Base-by-base conservation (phyloP, 805 yeast genomes). In the Ogataea nitratoaversa region DNA sequence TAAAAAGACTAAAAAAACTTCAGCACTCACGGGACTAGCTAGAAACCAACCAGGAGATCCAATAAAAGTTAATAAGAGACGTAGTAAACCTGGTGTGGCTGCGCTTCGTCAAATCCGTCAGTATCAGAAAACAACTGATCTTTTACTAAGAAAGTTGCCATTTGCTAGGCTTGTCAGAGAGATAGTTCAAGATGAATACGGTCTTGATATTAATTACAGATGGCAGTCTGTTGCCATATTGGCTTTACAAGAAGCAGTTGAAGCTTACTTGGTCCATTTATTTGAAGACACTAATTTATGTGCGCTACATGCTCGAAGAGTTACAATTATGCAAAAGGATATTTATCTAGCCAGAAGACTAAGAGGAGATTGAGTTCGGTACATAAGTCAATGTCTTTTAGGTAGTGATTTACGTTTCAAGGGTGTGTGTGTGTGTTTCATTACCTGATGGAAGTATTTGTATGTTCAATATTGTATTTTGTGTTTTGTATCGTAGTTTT, bases 261-360 rank as follows among this genome's bases (percentile, higher is more conserved):
- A 84, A 56, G 90, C 91, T 1, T 84, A 78, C 46, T 59, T 84
- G 44, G 81, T 84, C 11, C 84, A 84, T 39, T 62, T 84, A 29
- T 65, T 84, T 37, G 93, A 84, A 54, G 93, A 84, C 56, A 84
- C 90, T 3, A 84, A 84, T 51, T 57, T 84, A 29, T 69, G 87
- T 59, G 93, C 93, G 12, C 63, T 84, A 29, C 93, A 84, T 60
- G 90, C 89, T 1, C 83, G 80, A 54, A 65, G 95, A 50, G 88
- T 84, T n/a, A 84, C 95, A 0, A 82, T 84, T 25, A 84, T 84
- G 91, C 84, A 82, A 53, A 83, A 81, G 59, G 95, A 84, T 57
- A 79, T 84, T 45, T 90, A 84, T 54, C 65, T 84, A 48, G 93
- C 93, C 3, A 72, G 93, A 65, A 69, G 91, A 60, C 76, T 84